Evolutionary conservation across 148 eudicot species (phyloP), one percentile per base, ranked within the genome.

Genomic region (Diospyros kaki): DNA sequence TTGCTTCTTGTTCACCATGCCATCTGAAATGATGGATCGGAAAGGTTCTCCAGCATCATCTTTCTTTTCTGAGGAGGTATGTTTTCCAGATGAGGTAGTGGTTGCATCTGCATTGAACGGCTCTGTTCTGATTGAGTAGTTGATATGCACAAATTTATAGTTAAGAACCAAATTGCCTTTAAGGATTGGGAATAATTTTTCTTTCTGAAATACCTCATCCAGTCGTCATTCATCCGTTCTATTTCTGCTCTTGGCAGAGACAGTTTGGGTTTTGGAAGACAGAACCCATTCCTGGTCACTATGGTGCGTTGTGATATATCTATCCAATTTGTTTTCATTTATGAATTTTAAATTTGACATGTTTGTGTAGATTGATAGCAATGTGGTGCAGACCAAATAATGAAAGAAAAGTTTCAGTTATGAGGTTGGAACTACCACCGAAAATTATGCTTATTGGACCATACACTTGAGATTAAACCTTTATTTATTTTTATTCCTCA

Each of bases 11-110:
- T 60, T 70, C 38, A 68, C 50, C 28, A 83, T 86, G 90, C 87
- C 86, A 48, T 88, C 89, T 48, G 86, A 89, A 74, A 67, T 78
- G 59, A 79, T 83, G 88, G 84, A 89, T 74, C 73, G 69, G n/a
- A 82, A 76, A 55, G 86, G 85, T 54, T 77, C 84, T 66, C 75
- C 86, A 51, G 80, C 85, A 2, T 79, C 88, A 45, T 84, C 87
- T 50, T 87, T 75, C 81, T 79, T 85, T 39, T 75, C 79, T 4
- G 85, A 86, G 67, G 86, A 89, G 41, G 67, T 78, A 17, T 73
- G 69, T 43, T 79, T 84, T 79, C 81, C 86, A 38, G 85, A 84
- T 45, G 87, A 88, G 85, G 92, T 86, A 81, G 55, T 78, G 71
- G 10, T 75, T 81, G 17, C 39, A 11, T 10, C 39, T 15, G 8